Evolutionary conservation across 352 stramenopile species (phyloP), one percentile per base, ranked within the genome.

Genomic region (Elongisporangium prolatum): DNA sequence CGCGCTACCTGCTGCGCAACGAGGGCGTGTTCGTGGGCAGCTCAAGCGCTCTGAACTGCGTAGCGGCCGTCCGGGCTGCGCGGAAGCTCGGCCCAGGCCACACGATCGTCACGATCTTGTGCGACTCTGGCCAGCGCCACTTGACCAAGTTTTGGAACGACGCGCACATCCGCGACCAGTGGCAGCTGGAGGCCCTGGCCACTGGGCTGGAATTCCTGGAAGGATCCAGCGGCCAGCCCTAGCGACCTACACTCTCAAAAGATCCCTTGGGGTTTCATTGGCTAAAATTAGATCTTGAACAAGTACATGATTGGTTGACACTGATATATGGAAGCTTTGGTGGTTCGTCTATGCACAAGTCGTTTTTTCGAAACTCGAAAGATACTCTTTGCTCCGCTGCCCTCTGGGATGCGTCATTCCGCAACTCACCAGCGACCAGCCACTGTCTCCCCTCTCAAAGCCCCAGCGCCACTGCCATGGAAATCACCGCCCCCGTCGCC

Each of bases 1-100:
- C 96, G 37, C 96, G 98, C 61, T 98, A 95, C 68, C 66, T 99
- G 16, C 72, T 99, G 38, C 77, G 76, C 22, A 83, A 98, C 22
- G 97, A 99, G 71, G 97, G 97, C 0, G 72, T 99, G 55, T 98
- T 98, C 68, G 95, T 98, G 61, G 96, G 96, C 55, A 93, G 85
- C 63, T 96, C 87, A 2, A 91, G 84, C 50, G 84, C 81, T 3
- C 64, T 95, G 56, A 97, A 97, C 60, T 93, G 84, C 53, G 88
- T 94, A 5, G 88, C 80, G 1, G 89, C 84, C 0, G 77, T 95
- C 58, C 81, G 82, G 2, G 72, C 76, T 2, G 86, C 86, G 10
- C 74, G 80, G 25, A 81, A 88, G 65, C 72, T 96, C 50, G 86
- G 88, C 0, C 80, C 79, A 7, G 86, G 86, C 55, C 85, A 92